Percentiles rank a stretch among this genome's conserved stretches.
phyloP scores from a whole-genome alignment of 179 eudicot species.

The Pouteria campechiana region DNA sequence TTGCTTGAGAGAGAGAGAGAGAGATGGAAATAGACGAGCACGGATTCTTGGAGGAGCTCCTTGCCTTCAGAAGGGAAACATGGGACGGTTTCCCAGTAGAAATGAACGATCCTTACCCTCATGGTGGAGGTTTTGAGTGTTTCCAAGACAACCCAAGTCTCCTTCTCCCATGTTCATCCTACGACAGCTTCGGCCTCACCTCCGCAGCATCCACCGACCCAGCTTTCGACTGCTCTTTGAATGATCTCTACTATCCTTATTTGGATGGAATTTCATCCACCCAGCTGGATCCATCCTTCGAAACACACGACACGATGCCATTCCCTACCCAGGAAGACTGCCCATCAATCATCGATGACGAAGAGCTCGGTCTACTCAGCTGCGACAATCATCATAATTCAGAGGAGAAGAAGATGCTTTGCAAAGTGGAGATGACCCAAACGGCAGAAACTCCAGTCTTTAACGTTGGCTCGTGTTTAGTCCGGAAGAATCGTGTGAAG shows the following conservation, averaged over 20 bases:
- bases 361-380: constrained; percentile 4
- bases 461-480: constrained; percentile 22
- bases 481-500: constrained; percentile 26
- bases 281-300: constrained; percentile 5
- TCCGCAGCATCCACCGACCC: constrained; percentile 10
- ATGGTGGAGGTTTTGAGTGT: constrained; percentile 7
- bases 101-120: constrained; percentile 23
- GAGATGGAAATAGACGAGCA: constrained; percentile 42
- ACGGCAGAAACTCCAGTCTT: constrained; percentile 13
- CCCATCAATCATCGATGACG: constrained; percentile 13
- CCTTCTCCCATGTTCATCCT: constrained; percentile 10
- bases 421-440: constrained; percentile 24
- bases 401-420: neutral
- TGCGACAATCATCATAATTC: constrained; percentile 1
- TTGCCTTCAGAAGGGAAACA: constrained; percentile 31
- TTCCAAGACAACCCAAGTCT: constrained; percentile 19
- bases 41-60: constrained; percentile 52
- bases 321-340: constrained; percentile 15
- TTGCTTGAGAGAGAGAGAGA: too few species aligned
- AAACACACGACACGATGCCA: constrained; percentile 3
- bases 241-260: constrained; percentile 15
- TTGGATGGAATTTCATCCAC: neutral
- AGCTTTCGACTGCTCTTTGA: constrained; percentile 17
- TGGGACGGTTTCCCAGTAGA: constrained; percentile 21
- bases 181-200: constrained; percentile 17